Evolutionary conservation across 345 rosid genomes (phyloP), one percentile per base, ranked within the genome.

Genomic region (Eucalyptus decipiens): DNA sequence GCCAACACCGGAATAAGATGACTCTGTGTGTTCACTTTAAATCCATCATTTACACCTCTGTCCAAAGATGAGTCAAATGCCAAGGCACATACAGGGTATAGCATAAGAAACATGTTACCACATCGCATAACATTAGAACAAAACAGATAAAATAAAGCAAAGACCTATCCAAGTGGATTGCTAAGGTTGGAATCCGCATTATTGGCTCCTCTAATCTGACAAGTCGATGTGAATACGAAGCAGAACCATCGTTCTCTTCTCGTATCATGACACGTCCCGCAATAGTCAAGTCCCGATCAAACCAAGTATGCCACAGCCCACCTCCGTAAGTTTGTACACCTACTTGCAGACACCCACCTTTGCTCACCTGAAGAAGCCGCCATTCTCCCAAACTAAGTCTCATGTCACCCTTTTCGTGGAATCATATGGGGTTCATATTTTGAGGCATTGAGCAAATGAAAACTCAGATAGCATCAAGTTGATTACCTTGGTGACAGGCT

Each of bases 251-350:
- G 62, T 95, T 95, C 76, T 91, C 95, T 83, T 95, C 93, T 92
- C 90, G 96, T 17, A 96, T 45, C 40, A 98, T 94, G 80, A 97
- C 98, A 89, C 99, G 93, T 50, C 99, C 99, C 13, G 99, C 99
- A 86, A 96, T 92, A 4, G 98, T 94, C 97, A 98, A 93, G 94
- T 98, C 99, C 69, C 99, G 99, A 90, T 98, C 99, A 85, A 98
- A 98, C 99, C 99, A 98, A 2, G 99, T 98, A 90, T 98, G 93
- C 99, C 99, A 97, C 85, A 98, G 91, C 9, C 99, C 99, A 90
- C 99, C 95, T 90, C 99, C 99, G 85, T 98, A 98, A 24, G 95
- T 92, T 90, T 98, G 99, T 88, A 97, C 98, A 72, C 99, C 99
- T 89, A 95, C 97, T 93, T 95, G 98, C 93, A 98, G 92, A 93